phyloP scores from a whole-genome alignment of 495 filamentous ascomycete genomes.

The Parathielavia hyrcaniae region DNA sequence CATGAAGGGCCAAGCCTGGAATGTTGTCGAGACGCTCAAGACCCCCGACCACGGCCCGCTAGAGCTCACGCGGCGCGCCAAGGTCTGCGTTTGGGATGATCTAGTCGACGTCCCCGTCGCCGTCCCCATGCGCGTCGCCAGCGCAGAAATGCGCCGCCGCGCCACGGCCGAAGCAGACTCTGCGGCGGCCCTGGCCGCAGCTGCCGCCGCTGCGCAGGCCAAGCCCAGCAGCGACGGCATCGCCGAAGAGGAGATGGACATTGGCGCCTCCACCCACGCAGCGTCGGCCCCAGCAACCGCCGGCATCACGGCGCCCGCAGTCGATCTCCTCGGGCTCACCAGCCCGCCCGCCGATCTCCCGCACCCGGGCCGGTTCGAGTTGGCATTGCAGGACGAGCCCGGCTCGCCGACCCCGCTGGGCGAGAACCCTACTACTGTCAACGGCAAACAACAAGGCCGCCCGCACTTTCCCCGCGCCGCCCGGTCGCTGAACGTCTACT shows the following conservation, averaged over 20 bases:
- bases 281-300: constrained; percentile 41
- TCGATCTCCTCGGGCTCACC: constrained; percentile 68
- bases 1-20: constrained; percentile 99
- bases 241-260: constrained; percentile 31
- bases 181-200: constrained; percentile 32
- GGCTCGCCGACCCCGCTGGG: background rate
- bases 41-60: constrained; percentile 85
- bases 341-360: constrained; percentile 59
- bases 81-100: constrained; percentile 97
- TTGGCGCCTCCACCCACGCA: constrained; percentile 35
- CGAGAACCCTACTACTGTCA: background rate
- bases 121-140: constrained; percentile 77
- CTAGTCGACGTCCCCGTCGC: constrained; percentile 91
- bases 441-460: constrained; percentile 3
- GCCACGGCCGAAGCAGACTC: constrained; percentile 30
- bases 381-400: constrained; percentile 38
- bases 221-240: constrained; percentile 13
- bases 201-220: constrained; percentile 40
- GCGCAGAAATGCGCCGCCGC: constrained; percentile 65
- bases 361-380: constrained; percentile 78
- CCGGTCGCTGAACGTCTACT: constrained; percentile 38
- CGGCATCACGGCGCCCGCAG: constrained; percentile 15
- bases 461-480: constrained; percentile 21
- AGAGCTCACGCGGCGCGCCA: constrained; percentile 80
- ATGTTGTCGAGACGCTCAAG: constrained; percentile 96